Evolutionary conservation across 2,329 filamentous ascomycete genomes (phyloP), one percentile per base, ranked within the genome.

Genomic region (Penicillium aurantiogriseum): DNA sequence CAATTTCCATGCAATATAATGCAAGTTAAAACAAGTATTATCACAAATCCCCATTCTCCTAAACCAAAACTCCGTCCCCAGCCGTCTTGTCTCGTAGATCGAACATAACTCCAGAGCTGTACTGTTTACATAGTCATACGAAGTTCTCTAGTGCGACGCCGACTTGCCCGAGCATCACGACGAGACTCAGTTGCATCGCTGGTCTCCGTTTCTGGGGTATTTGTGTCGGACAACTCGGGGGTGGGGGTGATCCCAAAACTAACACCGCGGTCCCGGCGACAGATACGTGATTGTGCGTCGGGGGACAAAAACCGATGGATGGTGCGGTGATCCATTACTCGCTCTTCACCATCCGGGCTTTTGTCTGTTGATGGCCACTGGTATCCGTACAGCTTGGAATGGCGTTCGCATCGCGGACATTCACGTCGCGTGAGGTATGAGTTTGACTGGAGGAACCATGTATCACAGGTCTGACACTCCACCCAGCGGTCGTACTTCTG

Each of bases 361-460:
- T 88, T 88, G 58, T 96, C 89, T 0, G 94, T 97, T 79, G 99
- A 97, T 6, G 94, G 94, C 94, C 94, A 99, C 56, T 89, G 82
- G 70, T 90, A 97, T 0, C 95, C 95, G 71, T 97, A 99, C 0
- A 99, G 79, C 77, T 96, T 97, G 17, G 90, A 95, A 71, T 99
- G 94, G 0, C 94, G 85, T 77, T 99, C 94, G 74, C 94, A 99
- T 7, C 94, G 86, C 4, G 91, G 92, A 72, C 94, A 99, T 17
- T 91, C 88, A 48, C 89, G 87, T 51, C 88, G 86, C 1, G 92
- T 97, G 63, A 88, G 88, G 72, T 96, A 97, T 0, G 91, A 91
- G 62, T 97, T 89, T 40, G 86, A 83, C 73, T 97, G 93, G 6
- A 97, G 88, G 71, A 97, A 99, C 58, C 88, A 85, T 1, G 83